Percentiles rank a stretch among this genome's conserved stretches.
Evolutionary conservation across 2,329 filamentous ascomycete genomes (phyloP).

Genomic region (Scedosporium dehoogii): DNA sequence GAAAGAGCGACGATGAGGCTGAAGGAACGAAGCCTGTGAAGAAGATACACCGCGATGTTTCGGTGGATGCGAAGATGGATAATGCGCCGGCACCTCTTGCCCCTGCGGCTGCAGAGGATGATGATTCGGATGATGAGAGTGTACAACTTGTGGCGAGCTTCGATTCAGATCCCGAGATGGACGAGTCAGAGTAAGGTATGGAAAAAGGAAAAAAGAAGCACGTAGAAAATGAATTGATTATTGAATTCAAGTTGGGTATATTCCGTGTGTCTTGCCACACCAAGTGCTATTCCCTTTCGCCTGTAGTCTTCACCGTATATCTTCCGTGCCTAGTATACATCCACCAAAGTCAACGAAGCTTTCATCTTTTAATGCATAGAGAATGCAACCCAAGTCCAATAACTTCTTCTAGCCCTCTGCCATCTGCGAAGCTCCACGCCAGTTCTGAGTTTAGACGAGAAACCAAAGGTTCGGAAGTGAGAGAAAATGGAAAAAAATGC

Average conservation of each 20-base stretch:
- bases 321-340: not conserved
- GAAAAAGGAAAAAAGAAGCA: not conserved
- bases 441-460: not conserved
- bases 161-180: conserved; percentile 44
- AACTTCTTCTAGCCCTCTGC: not conserved
- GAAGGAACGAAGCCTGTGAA: conserved; percentile 15
- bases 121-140: conserved; percentile 39
- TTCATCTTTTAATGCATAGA: not conserved
- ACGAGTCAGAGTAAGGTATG: conserved; percentile 15
- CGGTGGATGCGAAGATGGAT: conserved; percentile 2
- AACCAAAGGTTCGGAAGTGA: not conserved
- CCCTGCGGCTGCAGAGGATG: conserved; percentile 15
- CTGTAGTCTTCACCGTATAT: not conserved
- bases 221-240: not conserved
- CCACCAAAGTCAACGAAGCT: not conserved
- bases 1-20: conserved; percentile 26
- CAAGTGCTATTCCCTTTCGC: not conserved
- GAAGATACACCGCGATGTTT: conserved; percentile 11
- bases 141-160: conserved; percentile 26
- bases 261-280: not conserved
- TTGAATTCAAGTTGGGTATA: not conserved
- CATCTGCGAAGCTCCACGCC: not conserved
- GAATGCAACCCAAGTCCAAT: not conserved
- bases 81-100: not conserved
- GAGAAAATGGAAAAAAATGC: conserved; percentile 1